Base-by-base conservation (phyloP, 2,329 filamentous ascomycete species). In the Neofusicoccum laricinum region DNA sequence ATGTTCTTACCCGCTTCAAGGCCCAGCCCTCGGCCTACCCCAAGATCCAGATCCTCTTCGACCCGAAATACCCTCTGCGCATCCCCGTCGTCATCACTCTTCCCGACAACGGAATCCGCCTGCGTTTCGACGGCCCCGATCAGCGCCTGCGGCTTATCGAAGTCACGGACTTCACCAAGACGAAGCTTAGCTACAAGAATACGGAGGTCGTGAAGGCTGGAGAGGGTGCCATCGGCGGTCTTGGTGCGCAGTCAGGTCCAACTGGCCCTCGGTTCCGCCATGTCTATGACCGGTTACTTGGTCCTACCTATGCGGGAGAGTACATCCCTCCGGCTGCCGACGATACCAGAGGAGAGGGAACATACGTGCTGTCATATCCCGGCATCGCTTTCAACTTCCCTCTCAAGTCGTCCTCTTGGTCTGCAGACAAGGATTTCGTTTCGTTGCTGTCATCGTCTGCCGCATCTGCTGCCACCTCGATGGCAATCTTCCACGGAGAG, bases 361-460 rank as follows among this genome's bases (percentile, higher is more conserved):
- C 87, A 21, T 99, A 98, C 73, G 88, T 97, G 38, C 81, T 99
- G 38, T 98, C 94, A 1, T 99, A 97, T 77, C 93, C 94, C 0
- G 95, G 95, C 0, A 88, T 99, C 34, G 92, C 94, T 0, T 97
- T 98, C 75, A 93, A 90, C 41, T 99, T 99, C 69, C 88, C 92
- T 0, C 81, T 98, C 34, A 84, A 88, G 57, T 81, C 86, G 65
- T 88, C 90, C 0, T 86, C 88, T 21, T 97, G 92, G 82, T 91
- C 90, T 3, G 85, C 89, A 0, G 84, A 87, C 61, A 85, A 86
- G 66, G 93, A 98, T 72, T 93, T 96, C 67, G 93, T 97, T 34
- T 90, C 92, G 0, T 80, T 97, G 41, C 84, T 98, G 15, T 93
- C 92, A 0, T 91, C 92, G 0, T 86, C 90, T 0, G 87, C 89